Percentiles rank a stretch among this genome's conserved stretches.
Evolutionary conservation across 345 rosid species (phyloP).

Genomic region (Arabidopsis arenosa): DNA sequence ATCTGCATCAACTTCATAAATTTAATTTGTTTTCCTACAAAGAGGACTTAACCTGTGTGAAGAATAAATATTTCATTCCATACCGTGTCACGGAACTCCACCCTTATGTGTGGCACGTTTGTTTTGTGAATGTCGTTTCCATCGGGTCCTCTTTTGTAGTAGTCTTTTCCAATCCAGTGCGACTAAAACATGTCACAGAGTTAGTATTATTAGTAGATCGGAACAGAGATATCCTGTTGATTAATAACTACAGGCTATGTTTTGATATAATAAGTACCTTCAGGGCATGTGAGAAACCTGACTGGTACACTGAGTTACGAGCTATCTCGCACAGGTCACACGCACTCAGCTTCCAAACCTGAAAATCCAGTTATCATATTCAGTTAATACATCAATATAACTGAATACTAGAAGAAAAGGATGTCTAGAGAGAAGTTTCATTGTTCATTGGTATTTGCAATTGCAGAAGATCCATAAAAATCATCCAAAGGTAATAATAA

Average conservation of each 20-base stretch:
- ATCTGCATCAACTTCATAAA: conserved; percentile 51
- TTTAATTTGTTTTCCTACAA: neutral
- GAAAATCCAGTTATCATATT: conserved; percentile 24
- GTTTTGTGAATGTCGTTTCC: conserved; percentile 95
- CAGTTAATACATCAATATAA: neutral
- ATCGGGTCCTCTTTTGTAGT: conserved; percentile 93
- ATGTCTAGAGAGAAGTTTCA: neutral
- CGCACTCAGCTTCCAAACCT: conserved; percentile 99
- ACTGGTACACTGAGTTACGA: conserved; percentile 97
- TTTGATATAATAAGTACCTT: conserved; percentile 58
- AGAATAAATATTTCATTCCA: neutral
- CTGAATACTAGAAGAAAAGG: neutral
- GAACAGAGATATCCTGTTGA: neutral
- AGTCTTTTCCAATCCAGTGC: conserved; percentile 92
- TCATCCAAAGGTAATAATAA: neutral
- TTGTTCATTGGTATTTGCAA: neutral
- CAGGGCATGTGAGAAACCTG: conserved; percentile 97
- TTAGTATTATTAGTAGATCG: neutral
- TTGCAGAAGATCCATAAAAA: neutral
- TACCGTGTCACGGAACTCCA: conserved; percentile 95
- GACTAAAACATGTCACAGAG: conserved; percentile 58
- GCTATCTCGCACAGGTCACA: conserved; percentile 99
- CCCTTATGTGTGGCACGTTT: conserved; percentile 95
- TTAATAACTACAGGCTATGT: neutral
- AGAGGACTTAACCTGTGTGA: neutral